Evolutionary conservation across 352 stramenopile genomes (phyloP), one percentile per base, ranked within the genome.

Genomic region (Globisporangium polare): DNA sequence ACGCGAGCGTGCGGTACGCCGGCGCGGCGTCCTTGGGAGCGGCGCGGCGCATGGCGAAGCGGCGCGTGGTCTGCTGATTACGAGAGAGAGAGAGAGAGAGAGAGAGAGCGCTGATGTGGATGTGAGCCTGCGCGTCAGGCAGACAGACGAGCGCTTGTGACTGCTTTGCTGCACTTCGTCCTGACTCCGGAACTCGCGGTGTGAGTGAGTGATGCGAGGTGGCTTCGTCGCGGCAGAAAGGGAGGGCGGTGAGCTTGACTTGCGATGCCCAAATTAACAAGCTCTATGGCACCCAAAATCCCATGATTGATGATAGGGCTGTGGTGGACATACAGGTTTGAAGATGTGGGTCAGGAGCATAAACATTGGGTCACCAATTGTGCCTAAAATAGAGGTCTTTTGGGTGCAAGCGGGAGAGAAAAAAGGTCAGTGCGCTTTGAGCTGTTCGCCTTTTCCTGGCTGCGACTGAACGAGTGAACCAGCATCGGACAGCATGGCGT

Each of bases 1-100:
- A 59, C 22, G 53, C 22, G 53, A 59, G 35, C 35, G 53, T 17
- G 22, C 22, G n/a, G 35, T 59, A 59, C 22, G 41, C 35, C 17
- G 7, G 29, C 7, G 35, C 15, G 22, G 33, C 2, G 22, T 37
- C 41, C 39, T 45, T 45, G 41, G 41, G 18, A 5, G 35, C 29
- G 53, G 37, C 1, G 53, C 39, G 35, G 4, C 39, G 35, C 53
- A 59, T 50, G 35, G 24, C 35, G 18, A 55, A 53, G 20, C 22
- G 39, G 22, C 24, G 6, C 52, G 33, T n/a, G n/a, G 27, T 26
- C 49, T 20, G 24, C 31, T 15, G 15, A 24, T 13, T 26, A 37
- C 24, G 31, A 20, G 45, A n/a, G 8, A 49, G 42, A 6, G 3
- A 3, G 6, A 49, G 42, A 6, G 3, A 3, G 31, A 20, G 45